Evolutionary conservation across 169 alveolate species (phyloP).

Genomic region (Plasmodium yoelii): DNA sequence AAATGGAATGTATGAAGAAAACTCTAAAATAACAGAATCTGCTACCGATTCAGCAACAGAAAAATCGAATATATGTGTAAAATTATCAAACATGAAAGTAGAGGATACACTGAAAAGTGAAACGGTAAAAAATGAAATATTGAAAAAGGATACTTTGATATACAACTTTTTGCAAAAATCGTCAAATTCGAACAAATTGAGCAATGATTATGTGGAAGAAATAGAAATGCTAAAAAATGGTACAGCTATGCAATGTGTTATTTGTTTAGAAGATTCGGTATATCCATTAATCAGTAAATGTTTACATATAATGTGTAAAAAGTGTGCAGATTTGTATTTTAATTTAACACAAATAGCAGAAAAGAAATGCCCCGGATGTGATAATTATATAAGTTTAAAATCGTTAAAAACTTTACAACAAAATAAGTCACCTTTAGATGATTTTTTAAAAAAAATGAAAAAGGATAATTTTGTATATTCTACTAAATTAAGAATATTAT

Average conservation of each 20-base stretch:
- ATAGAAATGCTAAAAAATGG: conserved; percentile 54
- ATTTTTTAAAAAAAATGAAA: conserved; percentile 68
- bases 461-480: conserved; percentile 66
- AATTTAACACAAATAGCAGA: conserved; percentile 73
- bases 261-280: conserved; percentile 67
- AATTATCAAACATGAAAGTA: background rate
- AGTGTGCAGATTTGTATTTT: conserved; percentile 70
- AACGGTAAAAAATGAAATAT: background rate
- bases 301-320: conserved; percentile 73
- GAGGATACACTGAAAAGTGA: background rate
- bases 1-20: conserved; percentile 7
- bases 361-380: conserved; percentile 54
- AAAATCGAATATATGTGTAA: background rate
- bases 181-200: conserved; percentile 37
- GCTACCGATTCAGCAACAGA: background rate
- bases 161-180: conserved; percentile 44
- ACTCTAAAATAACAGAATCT: background rate
- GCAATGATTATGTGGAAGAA: conserved; percentile 29
- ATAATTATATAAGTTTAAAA: conserved; percentile 60
- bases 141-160: conserved; percentile 22
- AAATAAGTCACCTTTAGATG: conserved; percentile 64
- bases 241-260: conserved; percentile 41
- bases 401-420: conserved; percentile 67
- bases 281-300: conserved; percentile 67
- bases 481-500: conserved; percentile 60